A percentile compares a stretch with the other conserved stretches of the same genome.
phyloP scores from a whole-genome alignment of 768 basidiomycete species.

The Pleurotus cornucopiae region DNA sequence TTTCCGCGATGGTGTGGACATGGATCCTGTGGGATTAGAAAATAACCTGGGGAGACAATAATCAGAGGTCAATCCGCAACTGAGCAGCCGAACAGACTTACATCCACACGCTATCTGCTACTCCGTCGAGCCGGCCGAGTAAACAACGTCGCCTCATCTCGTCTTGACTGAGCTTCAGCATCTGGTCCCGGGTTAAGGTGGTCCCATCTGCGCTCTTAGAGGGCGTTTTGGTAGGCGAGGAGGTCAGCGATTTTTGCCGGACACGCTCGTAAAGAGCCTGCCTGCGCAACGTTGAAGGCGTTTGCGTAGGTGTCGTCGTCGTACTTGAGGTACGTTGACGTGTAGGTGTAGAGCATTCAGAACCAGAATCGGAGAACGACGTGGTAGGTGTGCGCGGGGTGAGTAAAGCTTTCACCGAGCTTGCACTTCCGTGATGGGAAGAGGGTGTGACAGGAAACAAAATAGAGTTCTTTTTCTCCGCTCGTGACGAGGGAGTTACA shows the following conservation, averaged over 20 bases:
- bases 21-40: constrained; percentile 53
- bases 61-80: not conserved
- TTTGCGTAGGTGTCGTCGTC: constrained; percentile 49
- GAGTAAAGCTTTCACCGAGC: constrained; percentile 23
- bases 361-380: constrained; percentile 25
- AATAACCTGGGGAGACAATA: constrained; percentile 51
- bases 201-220: constrained; percentile 35
- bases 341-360: constrained; percentile 62
- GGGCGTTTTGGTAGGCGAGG: constrained; percentile 69
- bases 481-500: not conserved
- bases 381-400: constrained; percentile 43
- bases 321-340: constrained; percentile 56
- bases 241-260: constrained; percentile 64
- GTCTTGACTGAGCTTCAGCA: constrained; percentile 71
- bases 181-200: constrained; percentile 59
- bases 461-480: constrained; percentile 25
- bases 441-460: constrained; percentile 68
- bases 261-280: constrained; percentile 81
- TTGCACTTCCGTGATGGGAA: constrained; percentile 32
- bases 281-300: constrained; percentile 71
- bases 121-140: constrained; percentile 69
- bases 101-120: constrained; percentile 92
- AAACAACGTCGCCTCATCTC: constrained; percentile 74
- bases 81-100: constrained; percentile 26
- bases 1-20: constrained; percentile 57